Evolutionary conservation across 371 early-diverging fungal species (phyloP), one percentile per base, ranked within the genome.

Genomic region (Mortierella sp.): DNA sequence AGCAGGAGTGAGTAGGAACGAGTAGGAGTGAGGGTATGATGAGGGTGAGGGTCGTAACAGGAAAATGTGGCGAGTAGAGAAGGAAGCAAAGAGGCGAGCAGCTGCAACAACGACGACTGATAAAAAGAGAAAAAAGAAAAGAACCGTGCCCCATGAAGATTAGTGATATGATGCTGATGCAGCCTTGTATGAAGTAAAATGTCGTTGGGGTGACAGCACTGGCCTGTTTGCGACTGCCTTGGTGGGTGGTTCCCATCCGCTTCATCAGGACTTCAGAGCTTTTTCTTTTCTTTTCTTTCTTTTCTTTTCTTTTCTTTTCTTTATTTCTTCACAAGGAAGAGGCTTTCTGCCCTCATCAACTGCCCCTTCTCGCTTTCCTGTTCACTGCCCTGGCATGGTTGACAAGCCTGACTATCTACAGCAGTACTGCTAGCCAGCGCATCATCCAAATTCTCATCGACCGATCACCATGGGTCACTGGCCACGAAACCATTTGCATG

Each of bases 101-200:
- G 50, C 5, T 38, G 42, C 42, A 38, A 38, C 42, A 38, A 38
- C 42, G 42, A 38, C 42, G 5, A 38, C 42, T 50, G 50, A 50
- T 16, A 19, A 38, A 54, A 55, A 72, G 24, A 24, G n/a, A 21
- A 50, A 38, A 48, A n/a, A 52, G 24, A 72, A 57, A 19, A 44
- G 50, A 58, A 42, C 50, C 19, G 74, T 77, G 77, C 74, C 80
- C 76, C 80, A 80, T 84, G 84, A 68, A 19, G 19, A 34, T n/a
- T n/a, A n/a, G n/a, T 11, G 34, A 31, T 52, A 38, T 38, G 84
- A 68, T 28, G 19, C 50, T 11, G 34, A 31, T 52, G 16, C 63
- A 42, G 21, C 4, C 7, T 38, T 2, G 21, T 21, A 63, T 21
- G 34, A 63, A 34, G 5, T 0, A 34, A 11, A 68, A 38, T 38